A percentile compares a stretch with the other conserved stretches of the same genome.
These are phyloP conservation scores for Paracorniculantispora psalliotae DNA, from an alignment of 2,329 filamentous ascomycete species.

Conservation along the genomic window DNA sequence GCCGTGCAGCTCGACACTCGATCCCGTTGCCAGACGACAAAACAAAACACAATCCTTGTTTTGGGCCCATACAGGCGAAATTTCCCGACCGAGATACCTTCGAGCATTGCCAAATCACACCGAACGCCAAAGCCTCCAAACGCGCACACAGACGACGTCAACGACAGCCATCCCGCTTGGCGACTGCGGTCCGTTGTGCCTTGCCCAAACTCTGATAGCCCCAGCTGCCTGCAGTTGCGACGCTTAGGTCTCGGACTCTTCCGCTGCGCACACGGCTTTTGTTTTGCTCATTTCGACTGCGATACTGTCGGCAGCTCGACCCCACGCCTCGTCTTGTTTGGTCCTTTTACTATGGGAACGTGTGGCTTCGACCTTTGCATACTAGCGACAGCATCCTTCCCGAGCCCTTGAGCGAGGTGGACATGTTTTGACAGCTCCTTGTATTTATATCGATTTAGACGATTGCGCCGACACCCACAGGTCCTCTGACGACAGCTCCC, in stretches of 20 bases:
- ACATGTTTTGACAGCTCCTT: slow-evolving; percentile 11
- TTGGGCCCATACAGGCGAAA: background rate
- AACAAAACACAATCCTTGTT: background rate
- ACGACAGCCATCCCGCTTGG: background rate
- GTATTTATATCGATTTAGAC: slow-evolving; percentile 12
- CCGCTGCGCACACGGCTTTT: background rate
- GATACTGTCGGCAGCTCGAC: background rate
- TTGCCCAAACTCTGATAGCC: background rate
- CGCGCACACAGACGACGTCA: background rate
- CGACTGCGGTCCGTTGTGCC: background rate
- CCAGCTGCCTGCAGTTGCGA: background rate
- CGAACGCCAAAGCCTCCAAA: background rate
- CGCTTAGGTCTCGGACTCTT: background rate
- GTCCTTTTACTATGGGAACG: slow-evolving; percentile 21
- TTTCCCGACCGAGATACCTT: background rate
- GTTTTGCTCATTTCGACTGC: background rate
- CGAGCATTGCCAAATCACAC: background rate
- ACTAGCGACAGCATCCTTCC: slow-evolving; percentile 14
- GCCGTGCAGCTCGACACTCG: too few species aligned
- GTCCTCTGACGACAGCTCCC: background rate
- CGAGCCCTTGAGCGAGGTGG: slow-evolving; percentile 16
- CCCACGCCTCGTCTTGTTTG: background rate
- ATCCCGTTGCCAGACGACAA: background rate
- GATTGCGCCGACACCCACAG: background rate
- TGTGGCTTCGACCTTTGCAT: slow-evolving; percentile 17